phyloP scores from a whole-genome alignment of 2,329 filamentous ascomycete species.

The Rutstroemia sp. region DNA sequence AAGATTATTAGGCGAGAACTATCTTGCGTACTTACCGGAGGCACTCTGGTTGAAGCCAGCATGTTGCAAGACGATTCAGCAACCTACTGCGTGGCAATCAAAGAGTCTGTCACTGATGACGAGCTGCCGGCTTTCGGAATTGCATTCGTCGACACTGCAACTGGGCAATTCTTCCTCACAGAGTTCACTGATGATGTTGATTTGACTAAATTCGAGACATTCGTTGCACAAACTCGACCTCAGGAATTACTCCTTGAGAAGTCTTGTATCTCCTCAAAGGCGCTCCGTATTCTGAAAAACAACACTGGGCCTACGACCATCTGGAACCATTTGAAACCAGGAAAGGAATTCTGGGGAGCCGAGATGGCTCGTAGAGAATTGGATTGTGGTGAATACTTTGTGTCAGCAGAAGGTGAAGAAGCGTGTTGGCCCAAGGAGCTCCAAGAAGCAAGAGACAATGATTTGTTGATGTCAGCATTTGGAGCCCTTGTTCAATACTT shows the following conservation, averaged over 20 bases:
- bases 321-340: slow-evolving; percentile 88
- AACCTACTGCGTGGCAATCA: slow-evolving; percentile 92
- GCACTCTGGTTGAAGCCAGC: slow-evolving; percentile 87
- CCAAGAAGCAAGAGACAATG: slow-evolving; percentile 65
- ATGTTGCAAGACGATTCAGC: slow-evolving; percentile 99
- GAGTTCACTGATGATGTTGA: slow-evolving; percentile 89
- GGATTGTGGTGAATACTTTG: slow-evolving; percentile 72
- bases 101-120: slow-evolving; percentile 60
- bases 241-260: slow-evolving; percentile 88
- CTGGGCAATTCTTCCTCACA: slow-evolving; percentile 88
- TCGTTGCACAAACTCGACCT: slow-evolving; percentile 85
- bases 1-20: slow-evolving; percentile 91
- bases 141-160: slow-evolving; percentile 90
- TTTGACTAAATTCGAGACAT: slow-evolving; percentile 93
- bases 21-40: slow-evolving; percentile 81
- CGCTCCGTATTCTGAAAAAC: slow-evolving; percentile 88
- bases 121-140: slow-evolving; percentile 81
- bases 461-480: slow-evolving; percentile 81
- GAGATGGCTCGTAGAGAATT: slow-evolving; percentile 78
- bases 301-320: slow-evolving; percentile 88
- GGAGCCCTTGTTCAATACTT: slow-evolving; percentile 87
- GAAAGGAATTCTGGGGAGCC: slow-evolving; percentile 84
- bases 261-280: slow-evolving; percentile 76
- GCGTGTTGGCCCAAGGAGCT: slow-evolving; percentile 71
- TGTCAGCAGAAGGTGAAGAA: slow-evolving; percentile 44